A percentile compares a stretch with the other conserved stretches of the same genome.
phyloP scores from a whole-genome alignment of 2,329 filamentous ascomycete genomes.

The Bertia moriformis region DNA sequence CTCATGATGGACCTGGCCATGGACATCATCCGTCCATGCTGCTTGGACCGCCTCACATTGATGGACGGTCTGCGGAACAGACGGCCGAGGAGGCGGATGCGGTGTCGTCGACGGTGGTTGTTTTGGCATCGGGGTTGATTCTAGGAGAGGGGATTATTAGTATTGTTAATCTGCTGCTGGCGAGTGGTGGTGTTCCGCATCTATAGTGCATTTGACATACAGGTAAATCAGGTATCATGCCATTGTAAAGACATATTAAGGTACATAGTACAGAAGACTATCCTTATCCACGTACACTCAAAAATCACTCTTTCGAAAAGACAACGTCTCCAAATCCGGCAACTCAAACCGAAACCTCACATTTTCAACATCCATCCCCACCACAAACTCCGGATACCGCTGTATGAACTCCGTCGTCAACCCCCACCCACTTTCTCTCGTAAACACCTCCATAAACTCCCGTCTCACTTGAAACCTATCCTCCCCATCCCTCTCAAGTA shows the following conservation, averaged over 20 bases:
- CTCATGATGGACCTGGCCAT: not conserved
- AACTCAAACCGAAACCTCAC: not conserved
- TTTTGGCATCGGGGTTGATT: constrained; percentile 81
- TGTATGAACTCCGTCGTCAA: constrained; percentile 11
- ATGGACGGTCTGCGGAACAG: constrained; percentile 34
- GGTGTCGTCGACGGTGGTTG: constrained; percentile 65
- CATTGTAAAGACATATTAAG: too few species aligned
- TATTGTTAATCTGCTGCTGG: constrained; percentile 74
- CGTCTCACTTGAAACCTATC: constrained; percentile 8
- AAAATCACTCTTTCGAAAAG: too few species aligned
- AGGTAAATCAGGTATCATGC: too few species aligned
- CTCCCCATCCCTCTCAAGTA: constrained; percentile 8
- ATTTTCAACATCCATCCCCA: not conserved
- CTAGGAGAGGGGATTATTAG: constrained; percentile 83
- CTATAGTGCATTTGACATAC: constrained; percentile 33
- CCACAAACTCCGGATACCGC: constrained; percentile 9
- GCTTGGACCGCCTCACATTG: too few species aligned
- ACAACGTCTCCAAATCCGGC: too few species aligned
- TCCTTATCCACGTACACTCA: too few species aligned
- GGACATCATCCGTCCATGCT: too few species aligned
- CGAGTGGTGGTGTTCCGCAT: constrained; percentile 65
- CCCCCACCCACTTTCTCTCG: constrained; percentile 9
- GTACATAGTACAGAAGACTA: too few species aligned
- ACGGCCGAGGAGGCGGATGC: constrained; percentile 53
- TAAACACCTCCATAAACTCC: constrained; percentile 8